These are phyloP conservation scores for Leccinum sublutescens DNA, from an alignment of 768 basidiomycete species.

Conservation along the genomic window DNA sequence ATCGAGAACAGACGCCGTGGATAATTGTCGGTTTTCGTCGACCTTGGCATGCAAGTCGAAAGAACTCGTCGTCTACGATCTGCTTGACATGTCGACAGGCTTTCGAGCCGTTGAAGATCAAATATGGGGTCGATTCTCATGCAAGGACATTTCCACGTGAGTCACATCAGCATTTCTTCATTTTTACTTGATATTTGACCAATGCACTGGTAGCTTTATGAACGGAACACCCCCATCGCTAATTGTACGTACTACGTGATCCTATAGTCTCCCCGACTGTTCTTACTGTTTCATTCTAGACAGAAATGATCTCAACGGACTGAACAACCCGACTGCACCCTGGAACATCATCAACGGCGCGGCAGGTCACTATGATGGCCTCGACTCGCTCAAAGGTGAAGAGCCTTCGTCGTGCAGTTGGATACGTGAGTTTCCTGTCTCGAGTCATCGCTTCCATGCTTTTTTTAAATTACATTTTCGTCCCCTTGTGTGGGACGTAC, in stretches of 20 bases:
- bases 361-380: conserved; percentile 29
- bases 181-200: neutral
- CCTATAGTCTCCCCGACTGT: too few species aligned
- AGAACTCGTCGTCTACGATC: conserved; percentile 4
- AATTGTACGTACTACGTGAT: conserved; percentile 18
- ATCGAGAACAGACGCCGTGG: conserved; percentile 29
- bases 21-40: conserved; percentile 28
- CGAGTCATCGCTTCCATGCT: neutral
- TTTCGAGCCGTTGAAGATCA: conserved; percentile 31
- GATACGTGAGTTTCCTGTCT: conserved; percentile 15
- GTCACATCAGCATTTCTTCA: neutral
- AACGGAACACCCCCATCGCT: conserved; percentile 28
- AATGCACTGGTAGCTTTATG: conserved; percentile 15
- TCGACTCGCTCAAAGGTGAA: conserved; percentile 9
- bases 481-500: too few species aligned
- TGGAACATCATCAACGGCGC: conserved; percentile 31
- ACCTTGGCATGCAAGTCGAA: conserved; percentile 23
- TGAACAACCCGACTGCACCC: conserved; percentile 25
- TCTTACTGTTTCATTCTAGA: conserved; percentile 1
- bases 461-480: too few species aligned
- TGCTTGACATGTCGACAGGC: conserved; percentile 25
- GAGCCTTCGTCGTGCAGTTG: conserved; percentile 1
- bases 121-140: conserved; percentile 30
- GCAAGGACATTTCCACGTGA: conserved; percentile 29
- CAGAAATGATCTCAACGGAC: conserved; percentile 20